Base-by-base conservation (phyloP, 2,329 filamentous ascomycete genomes). In the Exophiala spinifera region DNA sequence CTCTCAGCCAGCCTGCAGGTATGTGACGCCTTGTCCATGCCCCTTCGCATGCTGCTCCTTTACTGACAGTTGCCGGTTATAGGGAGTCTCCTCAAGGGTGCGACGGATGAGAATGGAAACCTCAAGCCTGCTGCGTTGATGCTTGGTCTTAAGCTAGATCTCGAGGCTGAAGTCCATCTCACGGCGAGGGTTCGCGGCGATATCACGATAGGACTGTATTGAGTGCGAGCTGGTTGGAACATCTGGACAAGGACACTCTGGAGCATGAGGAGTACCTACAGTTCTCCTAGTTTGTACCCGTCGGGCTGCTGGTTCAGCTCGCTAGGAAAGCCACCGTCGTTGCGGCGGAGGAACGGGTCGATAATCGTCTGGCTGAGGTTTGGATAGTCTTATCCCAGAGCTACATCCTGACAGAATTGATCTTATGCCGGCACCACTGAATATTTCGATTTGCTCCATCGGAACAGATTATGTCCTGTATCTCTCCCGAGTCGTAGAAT, bases 161-260 rank as follows among this genome's bases (percentile, higher is more conserved):
- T 84, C 17, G 81, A 85, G 66, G 81, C 81, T 13, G 81, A 84
- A 66, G 79, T 84, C 40, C 80, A 85, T 66, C 69, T 84, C 59
- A 84, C 81, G 15, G 81, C 82, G 46, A 70, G 81, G 48, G 74
- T 84, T 56, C 74, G 80, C 44, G 81, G 82, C 74, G 82, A 85
- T 66, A 83, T 84, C 63, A 76, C 78, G 17, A 76, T 85, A 59
- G 80, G 80, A 43, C 68, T 83, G 63, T 83, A 82, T 67, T 83
- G 42, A 49, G 25, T 25, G 4, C 25, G 37, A 39, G 14, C 28
- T 10, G 28, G 28, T 10, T 31, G 28, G 28, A 11, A 10, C 6
- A 10, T 7, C 3, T 31, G 28, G 28, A 31, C 28, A 31, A 31
- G 23, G 7, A 25, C 4, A 3, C 23, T 25, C 23, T 25, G 28